Evolutionary conservation across 257 asterid species (phyloP).

Genomic region (Schizonepeta tenuifolia): DNA sequence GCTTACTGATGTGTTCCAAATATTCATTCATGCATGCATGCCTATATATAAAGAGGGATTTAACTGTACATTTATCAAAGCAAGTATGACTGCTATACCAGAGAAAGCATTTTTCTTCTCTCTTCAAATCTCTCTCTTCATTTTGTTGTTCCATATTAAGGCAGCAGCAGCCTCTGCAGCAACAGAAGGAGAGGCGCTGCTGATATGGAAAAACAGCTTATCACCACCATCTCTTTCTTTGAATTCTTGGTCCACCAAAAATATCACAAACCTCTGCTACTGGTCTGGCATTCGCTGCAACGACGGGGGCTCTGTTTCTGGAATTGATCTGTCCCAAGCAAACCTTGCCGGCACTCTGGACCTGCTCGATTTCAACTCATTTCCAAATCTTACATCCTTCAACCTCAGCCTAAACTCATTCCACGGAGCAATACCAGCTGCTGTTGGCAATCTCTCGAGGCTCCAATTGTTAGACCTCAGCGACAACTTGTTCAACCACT

Average conservation of each 20-base stretch:
- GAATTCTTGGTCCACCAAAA: constrained; percentile 59
- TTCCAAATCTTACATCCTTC: constrained; percentile 48
- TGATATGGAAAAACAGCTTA: constrained; percentile 62
- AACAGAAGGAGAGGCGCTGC: constrained; percentile 63
- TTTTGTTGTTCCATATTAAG: constrained; percentile 35
- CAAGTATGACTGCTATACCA: not conserved
- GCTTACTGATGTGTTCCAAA: too few species aligned
- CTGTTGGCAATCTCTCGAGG: constrained; percentile 55
- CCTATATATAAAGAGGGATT: not conserved
- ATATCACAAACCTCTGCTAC: constrained; percentile 51
- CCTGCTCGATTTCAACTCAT: constrained; percentile 46
- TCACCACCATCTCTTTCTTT: constrained; percentile 40
- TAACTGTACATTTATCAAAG: not conserved
- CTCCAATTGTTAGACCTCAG: constrained; percentile 71
- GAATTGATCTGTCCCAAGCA: too few species aligned
- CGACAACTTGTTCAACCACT: constrained; percentile 45
- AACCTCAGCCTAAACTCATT: constrained; percentile 51
- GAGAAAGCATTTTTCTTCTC: not conserved
- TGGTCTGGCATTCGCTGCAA: constrained; percentile 72
- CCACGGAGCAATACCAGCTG: constrained; percentile 62
- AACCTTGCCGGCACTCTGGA: constrained; percentile 54
- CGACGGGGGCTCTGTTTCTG: too few species aligned
- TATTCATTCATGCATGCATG: not conserved
- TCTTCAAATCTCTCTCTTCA: not conserved
- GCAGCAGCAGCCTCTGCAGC: constrained; percentile 47